Evolutionary conservation across 352 stramenopile species (phyloP).

Genomic region (Globisporangium middletonii): DNA sequence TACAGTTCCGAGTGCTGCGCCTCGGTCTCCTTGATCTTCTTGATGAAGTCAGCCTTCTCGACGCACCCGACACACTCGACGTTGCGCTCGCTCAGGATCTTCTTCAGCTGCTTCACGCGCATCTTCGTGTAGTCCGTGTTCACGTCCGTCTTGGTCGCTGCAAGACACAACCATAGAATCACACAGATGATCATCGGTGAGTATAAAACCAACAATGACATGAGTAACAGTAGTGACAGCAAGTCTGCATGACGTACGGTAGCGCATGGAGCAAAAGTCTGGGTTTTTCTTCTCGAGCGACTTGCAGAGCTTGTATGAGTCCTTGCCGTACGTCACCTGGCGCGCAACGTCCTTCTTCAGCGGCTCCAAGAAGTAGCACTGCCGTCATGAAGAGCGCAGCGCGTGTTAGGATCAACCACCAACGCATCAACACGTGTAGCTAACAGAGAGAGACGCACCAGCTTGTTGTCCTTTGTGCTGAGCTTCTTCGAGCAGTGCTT

Average conservation of each 20-base stretch:
- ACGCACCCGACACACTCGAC: constrained; percentile 91
- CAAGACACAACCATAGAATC: not conserved
- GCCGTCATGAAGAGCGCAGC: constrained; percentile 5
- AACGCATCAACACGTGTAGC: not conserved
- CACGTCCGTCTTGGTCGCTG: constrained; percentile 91
- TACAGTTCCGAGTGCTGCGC: constrained; percentile 77
- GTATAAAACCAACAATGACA: not conserved
- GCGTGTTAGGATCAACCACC: not conserved
- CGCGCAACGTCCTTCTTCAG: constrained; percentile 93
- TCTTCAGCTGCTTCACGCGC: constrained; percentile 93
- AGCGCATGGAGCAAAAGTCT: constrained; percentile 93
- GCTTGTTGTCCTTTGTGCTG: constrained; percentile 88
- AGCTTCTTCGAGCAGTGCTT: constrained; percentile 86
- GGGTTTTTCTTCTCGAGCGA: constrained; percentile 92
- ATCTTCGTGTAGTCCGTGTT: constrained; percentile 94
- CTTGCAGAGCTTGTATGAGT: constrained; percentile 92
- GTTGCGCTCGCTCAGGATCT: constrained; percentile 90
- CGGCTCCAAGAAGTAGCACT: constrained; percentile 94
- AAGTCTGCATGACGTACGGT: constrained; percentile 58
- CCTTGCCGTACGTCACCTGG: constrained; percentile 90
- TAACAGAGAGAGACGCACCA: constrained; percentile 35
- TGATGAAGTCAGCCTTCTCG: constrained; percentile 94
- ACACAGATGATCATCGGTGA: not conserved
- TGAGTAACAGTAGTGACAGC: not conserved
- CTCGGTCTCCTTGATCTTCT: constrained; percentile 91